phyloP scores from a whole-genome alignment of 352 stramenopile species.

The Pythium plurisporium region DNA sequence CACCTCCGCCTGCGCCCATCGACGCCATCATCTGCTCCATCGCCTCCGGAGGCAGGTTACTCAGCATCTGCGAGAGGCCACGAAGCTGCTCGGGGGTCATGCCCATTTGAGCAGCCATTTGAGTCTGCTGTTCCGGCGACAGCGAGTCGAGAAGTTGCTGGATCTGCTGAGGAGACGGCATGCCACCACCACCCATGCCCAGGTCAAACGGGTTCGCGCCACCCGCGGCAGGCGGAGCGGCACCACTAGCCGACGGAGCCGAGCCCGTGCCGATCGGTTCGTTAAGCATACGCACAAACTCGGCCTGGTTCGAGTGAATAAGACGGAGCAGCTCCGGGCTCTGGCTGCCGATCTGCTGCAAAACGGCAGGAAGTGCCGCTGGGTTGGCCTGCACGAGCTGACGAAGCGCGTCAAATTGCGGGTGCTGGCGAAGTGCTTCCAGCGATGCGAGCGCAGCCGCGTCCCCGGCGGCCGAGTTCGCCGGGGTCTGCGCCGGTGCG shows the following conservation, averaged over 20 bases:
- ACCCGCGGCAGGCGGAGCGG: conserved; percentile 11
- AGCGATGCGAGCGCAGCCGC: conserved; percentile 35
- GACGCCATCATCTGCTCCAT: conserved; percentile 87
- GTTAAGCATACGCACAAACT: conserved; percentile 88
- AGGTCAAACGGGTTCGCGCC: conserved; percentile 48
- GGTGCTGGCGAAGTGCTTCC: conserved; percentile 77
- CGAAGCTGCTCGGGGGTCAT: conserved; percentile 85
- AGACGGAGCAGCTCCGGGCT: conserved; percentile 79
- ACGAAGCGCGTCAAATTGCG: conserved; percentile 78
- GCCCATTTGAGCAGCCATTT: conserved; percentile 83
- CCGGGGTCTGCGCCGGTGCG: conserved; percentile 22
- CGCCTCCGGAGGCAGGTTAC: conserved; percentile 70
- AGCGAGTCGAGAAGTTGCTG: conserved; percentile 79
- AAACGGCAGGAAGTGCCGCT: conserved; percentile 60
- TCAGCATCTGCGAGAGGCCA: conserved; percentile 83
- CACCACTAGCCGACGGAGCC: conserved; percentile 20
- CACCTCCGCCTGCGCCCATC: conserved; percentile 47
- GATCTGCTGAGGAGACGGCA: conserved; percentile 80
- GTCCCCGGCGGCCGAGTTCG: conserved; percentile 18
- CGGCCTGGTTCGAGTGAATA: conserved; percentile 84
- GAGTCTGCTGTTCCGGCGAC: conserved; percentile 64
- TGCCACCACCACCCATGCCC: conserved; percentile 35
- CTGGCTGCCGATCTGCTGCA: conserved; percentile 84
- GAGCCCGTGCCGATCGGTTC: conserved; percentile 69
- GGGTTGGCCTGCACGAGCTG: conserved; percentile 85